These are phyloP conservation scores for Collybia sp. DNA, from an alignment of 768 basidiomycete genomes.

Conservation along the genomic window DNA sequence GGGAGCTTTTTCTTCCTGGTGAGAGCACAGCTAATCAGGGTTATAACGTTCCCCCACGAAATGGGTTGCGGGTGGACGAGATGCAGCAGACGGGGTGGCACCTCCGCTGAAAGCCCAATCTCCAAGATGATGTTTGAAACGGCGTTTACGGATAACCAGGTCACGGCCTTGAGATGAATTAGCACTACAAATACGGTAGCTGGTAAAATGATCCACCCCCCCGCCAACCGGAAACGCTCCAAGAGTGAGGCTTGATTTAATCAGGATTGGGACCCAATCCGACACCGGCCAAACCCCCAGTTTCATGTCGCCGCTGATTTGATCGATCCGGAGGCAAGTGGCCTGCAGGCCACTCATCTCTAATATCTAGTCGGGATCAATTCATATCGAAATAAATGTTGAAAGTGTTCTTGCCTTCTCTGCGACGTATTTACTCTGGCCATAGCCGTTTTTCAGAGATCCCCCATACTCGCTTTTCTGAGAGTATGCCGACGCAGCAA, in stretches of 20 bases:
- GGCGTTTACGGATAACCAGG: background rate
- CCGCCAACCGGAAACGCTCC: background rate
- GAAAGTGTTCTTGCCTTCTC: background rate
- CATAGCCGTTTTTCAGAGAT: background rate
- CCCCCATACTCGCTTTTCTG: background rate
- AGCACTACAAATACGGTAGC: background rate
- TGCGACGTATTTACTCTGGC: background rate
- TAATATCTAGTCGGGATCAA: background rate
- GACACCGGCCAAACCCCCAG: background rate
- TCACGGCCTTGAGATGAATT: background rate
- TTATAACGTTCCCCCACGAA: background rate
- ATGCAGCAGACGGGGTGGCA: background rate
- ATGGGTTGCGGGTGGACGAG: background rate
- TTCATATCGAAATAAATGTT: background rate
- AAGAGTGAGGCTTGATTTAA: background rate
- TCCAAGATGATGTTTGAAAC: background rate
- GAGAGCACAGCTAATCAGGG: background rate
- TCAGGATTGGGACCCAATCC: background rate
- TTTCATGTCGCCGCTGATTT: background rate
- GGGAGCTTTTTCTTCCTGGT: background rate
- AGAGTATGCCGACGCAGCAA: background rate
- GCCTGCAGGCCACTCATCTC: background rate
- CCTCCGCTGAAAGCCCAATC: background rate
- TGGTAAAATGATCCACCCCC: background rate
- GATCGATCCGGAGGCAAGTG: background rate